These are phyloP conservation scores for Amanita polypyramis DNA, from an alignment of 768 basidiomycete species.

Conservation along the genomic window DNA sequence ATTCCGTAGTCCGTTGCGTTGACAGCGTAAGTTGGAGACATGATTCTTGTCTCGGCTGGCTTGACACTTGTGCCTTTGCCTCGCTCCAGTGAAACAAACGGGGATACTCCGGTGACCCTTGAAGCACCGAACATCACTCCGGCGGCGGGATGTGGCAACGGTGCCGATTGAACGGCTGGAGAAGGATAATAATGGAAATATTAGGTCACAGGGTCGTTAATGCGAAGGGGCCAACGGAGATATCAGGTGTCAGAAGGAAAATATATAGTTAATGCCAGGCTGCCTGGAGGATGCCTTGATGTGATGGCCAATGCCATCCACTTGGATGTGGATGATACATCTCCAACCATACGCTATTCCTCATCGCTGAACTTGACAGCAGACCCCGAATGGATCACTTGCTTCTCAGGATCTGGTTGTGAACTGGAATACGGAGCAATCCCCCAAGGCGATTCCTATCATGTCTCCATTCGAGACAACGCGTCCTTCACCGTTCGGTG, in stretches of 20 bases:
- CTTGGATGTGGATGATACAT: constrained; percentile 55
- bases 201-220: background rate
- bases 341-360: constrained; percentile 49
- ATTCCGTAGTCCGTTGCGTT: too few species aligned
- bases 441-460: constrained; percentile 47
- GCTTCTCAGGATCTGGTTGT: constrained; percentile 38
- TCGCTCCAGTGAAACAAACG: too few species aligned
- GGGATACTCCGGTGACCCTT: too few species aligned
- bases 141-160: background rate
- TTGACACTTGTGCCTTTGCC: too few species aligned
- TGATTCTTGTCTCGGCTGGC: too few species aligned
- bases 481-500: constrained; percentile 48
- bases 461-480: constrained; percentile 50
- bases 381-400: constrained; percentile 60
- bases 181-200: background rate
- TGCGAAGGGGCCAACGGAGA: background rate
- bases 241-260: background rate
- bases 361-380: constrained; percentile 46
- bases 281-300: background rate
- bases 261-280: background rate
- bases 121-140: background rate
- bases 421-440: constrained; percentile 25
- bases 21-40: too few species aligned
- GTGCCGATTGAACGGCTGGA: background rate
- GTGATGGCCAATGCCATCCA: constrained; percentile 13